phyloP scores from a whole-genome alignment of 495 filamentous ascomycete genomes.

The Xylaria nigripes region DNA sequence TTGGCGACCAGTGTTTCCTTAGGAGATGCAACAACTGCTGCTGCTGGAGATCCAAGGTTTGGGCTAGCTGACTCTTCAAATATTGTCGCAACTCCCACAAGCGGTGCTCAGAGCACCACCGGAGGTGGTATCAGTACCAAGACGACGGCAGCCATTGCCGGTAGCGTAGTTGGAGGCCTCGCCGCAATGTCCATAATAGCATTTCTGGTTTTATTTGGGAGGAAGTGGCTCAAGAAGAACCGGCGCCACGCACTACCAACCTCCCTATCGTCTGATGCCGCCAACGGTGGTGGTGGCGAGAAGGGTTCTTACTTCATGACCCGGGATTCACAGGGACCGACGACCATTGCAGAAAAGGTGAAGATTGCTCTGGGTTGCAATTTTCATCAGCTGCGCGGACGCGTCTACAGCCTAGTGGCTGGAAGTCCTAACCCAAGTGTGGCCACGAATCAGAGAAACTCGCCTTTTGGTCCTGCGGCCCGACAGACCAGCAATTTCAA shows the following conservation, averaged over 20 bases:
- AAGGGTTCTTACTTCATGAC: conserved; percentile 37
- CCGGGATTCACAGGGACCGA: conserved; percentile 35
- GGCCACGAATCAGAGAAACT: conserved; percentile 43
- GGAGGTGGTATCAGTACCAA: conserved; percentile 20
- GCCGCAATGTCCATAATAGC: conserved; percentile 36
- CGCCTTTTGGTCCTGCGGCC: conserved; percentile 40
- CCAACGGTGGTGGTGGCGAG: conserved; percentile 21
- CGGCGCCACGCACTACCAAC: conserved; percentile 39
- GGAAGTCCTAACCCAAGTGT: conserved; percentile 35
- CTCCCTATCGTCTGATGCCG: conserved; percentile 29
- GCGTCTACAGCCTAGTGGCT: conserved; percentile 29
- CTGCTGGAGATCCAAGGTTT: background rate
- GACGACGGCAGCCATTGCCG: conserved; percentile 39
- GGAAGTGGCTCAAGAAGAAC: conserved; percentile 30
- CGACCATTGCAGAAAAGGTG: conserved; percentile 31
- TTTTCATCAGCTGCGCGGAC: conserved; percentile 28
- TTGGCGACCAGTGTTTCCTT: background rate
- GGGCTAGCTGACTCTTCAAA: conserved; percentile 12
- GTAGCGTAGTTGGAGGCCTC: conserved; percentile 43
- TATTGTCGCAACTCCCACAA: conserved; percentile 6
- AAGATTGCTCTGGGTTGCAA: conserved; percentile 31
- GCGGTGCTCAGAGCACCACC: conserved; percentile 7
- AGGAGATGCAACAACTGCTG: conserved; percentile 3
- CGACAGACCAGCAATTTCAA: conserved; percentile 32
- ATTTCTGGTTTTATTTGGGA: conserved; percentile 42